phyloP scores from a whole-genome alignment of 495 filamentous ascomycete species.

The Xylaria grammica region DNA sequence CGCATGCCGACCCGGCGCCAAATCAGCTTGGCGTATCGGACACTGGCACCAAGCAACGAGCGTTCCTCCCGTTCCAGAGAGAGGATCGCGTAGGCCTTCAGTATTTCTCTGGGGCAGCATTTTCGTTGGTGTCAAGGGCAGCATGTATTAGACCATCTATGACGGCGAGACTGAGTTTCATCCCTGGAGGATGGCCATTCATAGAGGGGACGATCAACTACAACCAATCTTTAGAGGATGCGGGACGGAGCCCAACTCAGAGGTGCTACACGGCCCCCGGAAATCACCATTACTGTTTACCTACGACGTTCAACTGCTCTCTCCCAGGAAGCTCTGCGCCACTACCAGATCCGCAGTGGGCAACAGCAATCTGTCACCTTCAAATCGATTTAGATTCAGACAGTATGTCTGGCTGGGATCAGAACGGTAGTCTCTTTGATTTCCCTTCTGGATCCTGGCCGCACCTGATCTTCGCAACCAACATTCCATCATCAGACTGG shows the following conservation, averaged over 20 bases:
- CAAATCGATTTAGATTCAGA: neutral
- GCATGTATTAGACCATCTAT: neutral
- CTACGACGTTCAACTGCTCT: neutral
- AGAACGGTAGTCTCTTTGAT: neutral
- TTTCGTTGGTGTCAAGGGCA: neutral
- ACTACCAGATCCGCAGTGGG: neutral
- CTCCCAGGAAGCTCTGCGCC: neutral
- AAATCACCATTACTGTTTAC: neutral
- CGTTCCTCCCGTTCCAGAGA: neutral
- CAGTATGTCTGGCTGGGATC: neutral
- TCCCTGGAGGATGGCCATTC: neutral
- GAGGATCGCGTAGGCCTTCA: neutral
- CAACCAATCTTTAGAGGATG: neutral
- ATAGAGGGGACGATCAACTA: neutral
- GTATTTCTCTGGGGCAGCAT: neutral
- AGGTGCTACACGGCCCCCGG: neutral
- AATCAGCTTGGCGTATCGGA: slow-evolving; percentile 5
- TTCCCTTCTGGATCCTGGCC: neutral
- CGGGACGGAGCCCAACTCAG: neutral
- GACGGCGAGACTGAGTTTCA: neutral
- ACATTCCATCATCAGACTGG: neutral
- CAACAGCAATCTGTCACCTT: neutral
- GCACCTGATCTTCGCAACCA: slow-evolving; percentile 4
- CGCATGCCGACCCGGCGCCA: neutral
- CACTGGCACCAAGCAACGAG: neutral